phyloP scores from a whole-genome alignment of 139 green algal genomes.

The Axilococcus clingmanii region DNA sequence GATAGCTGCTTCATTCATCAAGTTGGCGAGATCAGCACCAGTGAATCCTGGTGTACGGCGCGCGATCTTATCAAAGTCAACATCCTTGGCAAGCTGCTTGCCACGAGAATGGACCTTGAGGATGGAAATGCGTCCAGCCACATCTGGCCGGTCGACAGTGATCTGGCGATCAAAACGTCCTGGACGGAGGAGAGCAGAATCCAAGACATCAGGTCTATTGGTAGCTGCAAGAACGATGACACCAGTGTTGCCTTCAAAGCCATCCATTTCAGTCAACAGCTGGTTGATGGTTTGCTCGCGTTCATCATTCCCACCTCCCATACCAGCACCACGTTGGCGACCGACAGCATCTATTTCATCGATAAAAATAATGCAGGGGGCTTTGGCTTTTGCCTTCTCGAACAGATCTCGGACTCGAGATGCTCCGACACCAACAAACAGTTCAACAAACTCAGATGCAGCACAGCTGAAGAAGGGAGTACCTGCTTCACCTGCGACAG shows the following conservation, averaged over 20 bases:
- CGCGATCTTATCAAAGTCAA: conserved; percentile 95
- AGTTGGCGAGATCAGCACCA: conserved; percentile 95
- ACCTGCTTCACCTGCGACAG: conserved; percentile 88
- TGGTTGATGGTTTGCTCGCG: conserved; percentile 99
- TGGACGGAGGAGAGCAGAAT: conserved; percentile 92
- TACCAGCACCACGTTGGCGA: conserved; percentile 87
- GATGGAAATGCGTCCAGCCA: conserved; percentile 85
- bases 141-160: conserved; percentile 86
- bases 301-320: conserved; percentile 98
- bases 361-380: conserved; percentile 99
- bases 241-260: conserved; percentile 86
- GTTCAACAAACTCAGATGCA: conserved; percentile 98
- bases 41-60: conserved; percentile 83
- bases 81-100: conserved; percentile 94
- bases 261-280: conserved; percentile 96
- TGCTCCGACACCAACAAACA: conserved; percentile 98
- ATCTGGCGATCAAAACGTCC: conserved; percentile 96
- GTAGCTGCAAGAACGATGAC: conserved; percentile 82
- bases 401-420: conserved; percentile 96
- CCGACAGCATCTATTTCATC: conserved; percentile 99
- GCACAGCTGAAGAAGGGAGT: conserved; percentile 97
- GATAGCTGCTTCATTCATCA: conserved; percentile 99
- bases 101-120: conserved; percentile 90
- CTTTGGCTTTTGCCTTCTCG: conserved; percentile 91
- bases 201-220: conserved; percentile 96